Base-by-base conservation (phyloP, 1,139 yeast genomes). In the Pichia sp. region DNA sequence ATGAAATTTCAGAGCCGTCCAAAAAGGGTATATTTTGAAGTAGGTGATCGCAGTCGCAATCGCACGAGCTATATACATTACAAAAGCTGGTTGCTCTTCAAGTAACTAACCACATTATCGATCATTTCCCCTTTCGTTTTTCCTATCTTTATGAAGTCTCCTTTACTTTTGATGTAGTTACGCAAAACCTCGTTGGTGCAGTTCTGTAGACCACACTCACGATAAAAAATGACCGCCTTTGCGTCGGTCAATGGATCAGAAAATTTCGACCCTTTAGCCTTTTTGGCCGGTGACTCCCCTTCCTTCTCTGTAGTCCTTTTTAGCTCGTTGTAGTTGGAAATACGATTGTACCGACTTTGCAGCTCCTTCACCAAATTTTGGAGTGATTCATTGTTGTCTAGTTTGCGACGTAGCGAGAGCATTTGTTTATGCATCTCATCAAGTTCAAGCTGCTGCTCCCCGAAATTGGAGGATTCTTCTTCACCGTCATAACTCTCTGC, bases 61-160 rank as follows among this genome's bases (percentile, higher is more conserved):
- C 34, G 34, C 4, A 36, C 7, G 40, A 11, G 7, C 8, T 8
- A 23, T 5, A 16, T 5, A 19, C 8, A 41, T 36, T 52, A 50
- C 32, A 55, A 15, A 32, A 50, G 32, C 5, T 42, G 16, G 16
- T 51, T 47, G 3, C 36, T 44, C 5, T n/a, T 10, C 15, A 51
- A 44, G 54, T 61, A 74, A 4, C 65, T 67, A 3, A 49, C 58
- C 16, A 80, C 76, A 58, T 74, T 77, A 10, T 70, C 72, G 34
- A 79, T 70, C 63, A 78, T 63, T 40, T 74, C 82, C 15, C 65
- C 72, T 61, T 78, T 80, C 54, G 68, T 74, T 1, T 69, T 62
- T 0, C 75, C 81, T 38, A 62, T 57, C 36, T 68, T 70, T 26
- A 78, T 75, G 34, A 67, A 58, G 31, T 61, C 63, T 45, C 71